These are phyloP conservation scores for Rubroboletus satanas DNA, from an alignment of 768 basidiomycete genomes.

Conservation along the genomic window DNA sequence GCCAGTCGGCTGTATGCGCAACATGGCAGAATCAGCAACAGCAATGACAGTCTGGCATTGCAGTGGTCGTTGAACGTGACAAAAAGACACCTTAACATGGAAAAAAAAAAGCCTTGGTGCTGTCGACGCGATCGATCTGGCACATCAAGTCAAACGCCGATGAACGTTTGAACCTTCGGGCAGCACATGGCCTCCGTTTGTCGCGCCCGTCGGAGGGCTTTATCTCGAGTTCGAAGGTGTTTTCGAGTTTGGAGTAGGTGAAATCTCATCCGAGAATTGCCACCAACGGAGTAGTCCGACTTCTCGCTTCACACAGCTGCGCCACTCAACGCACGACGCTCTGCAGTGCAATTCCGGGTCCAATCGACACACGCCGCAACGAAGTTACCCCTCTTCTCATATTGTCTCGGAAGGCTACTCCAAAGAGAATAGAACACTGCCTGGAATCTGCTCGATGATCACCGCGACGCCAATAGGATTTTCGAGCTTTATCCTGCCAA, in stretches of 20 bases:
- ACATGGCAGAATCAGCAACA: not conserved
- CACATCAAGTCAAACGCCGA: not conserved
- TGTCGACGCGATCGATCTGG: not conserved
- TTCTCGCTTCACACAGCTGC: conserved; percentile 2
- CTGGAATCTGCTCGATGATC: not conserved
- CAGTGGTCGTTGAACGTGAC: not conserved
- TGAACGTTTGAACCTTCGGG: not conserved
- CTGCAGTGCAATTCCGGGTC: conserved; percentile 8
- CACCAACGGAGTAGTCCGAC: not conserved
- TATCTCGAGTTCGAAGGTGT: conserved; percentile 5
- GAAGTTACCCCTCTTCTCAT: not conserved
- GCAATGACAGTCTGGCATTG: not conserved
- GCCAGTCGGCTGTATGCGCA: not conserved
- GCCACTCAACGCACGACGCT: conserved; percentile 3
- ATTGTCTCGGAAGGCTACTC: not conserved
- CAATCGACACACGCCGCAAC: not conserved
- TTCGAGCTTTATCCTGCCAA: conserved; percentile 3
- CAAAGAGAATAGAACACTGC: not conserved
- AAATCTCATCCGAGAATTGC: conserved; percentile 6
- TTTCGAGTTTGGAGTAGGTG: conserved; percentile 6
- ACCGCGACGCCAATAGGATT: conserved; percentile 4
- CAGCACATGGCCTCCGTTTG: not conserved
- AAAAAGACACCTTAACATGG: not conserved
- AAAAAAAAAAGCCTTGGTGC: not conserved
- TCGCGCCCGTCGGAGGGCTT: conserved; percentile 8